Evolutionary conservation across 2,329 filamentous ascomycete genomes (phyloP).

Genomic region (Botrytis porri): DNA sequence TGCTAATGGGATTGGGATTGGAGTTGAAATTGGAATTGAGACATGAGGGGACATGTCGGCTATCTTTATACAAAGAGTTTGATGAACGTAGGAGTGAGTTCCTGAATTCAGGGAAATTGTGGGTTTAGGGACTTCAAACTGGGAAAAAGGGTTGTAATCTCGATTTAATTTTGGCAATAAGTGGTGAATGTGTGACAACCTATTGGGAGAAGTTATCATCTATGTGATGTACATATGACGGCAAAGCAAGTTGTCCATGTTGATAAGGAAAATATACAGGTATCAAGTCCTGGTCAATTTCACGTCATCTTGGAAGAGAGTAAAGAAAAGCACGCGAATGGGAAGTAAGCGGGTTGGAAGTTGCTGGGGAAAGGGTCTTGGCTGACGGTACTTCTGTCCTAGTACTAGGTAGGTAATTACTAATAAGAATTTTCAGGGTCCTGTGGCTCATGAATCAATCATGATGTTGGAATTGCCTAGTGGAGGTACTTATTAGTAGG

Average conservation of each 20-base stretch:
- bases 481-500: no score
- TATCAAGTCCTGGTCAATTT: background rate
- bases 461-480: background rate
- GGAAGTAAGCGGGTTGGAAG: background rate
- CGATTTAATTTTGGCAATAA: background rate
- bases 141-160: constrained; percentile 3
- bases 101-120: background rate
- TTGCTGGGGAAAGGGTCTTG: constrained; percentile 2
- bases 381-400: constrained; percentile 1
- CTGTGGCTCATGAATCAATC: constrained; percentile 11
- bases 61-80: background rate
- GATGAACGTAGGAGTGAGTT: background rate
- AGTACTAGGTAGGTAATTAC: no score
- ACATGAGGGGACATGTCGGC: background rate
- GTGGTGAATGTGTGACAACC: background rate
- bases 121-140: background rate
- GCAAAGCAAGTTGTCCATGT: background rate
- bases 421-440: background rate
- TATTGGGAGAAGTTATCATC: background rate
- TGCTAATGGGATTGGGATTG: background rate
- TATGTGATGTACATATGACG: constrained; percentile 10
- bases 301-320: background rate
- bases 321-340: background rate
- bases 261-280: background rate
- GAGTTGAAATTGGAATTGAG: background rate